Evolutionary conservation across 2,329 filamentous ascomycete genomes (phyloP).

Genomic region (Ceratocystis cubensis): DNA sequence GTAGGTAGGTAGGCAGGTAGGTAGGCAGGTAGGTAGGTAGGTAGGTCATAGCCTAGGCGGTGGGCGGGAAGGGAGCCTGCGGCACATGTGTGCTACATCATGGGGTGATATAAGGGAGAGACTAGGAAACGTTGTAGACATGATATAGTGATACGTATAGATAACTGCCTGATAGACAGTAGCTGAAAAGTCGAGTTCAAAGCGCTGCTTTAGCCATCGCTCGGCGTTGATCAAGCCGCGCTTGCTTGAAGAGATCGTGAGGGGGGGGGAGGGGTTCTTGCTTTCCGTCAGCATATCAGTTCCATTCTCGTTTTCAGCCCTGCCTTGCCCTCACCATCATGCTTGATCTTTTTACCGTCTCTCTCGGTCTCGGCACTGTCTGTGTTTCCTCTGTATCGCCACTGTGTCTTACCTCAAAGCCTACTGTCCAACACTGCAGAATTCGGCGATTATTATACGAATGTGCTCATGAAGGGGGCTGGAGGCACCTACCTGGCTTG

Average conservation of each 20-base stretch:
- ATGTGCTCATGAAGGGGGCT: background rate
- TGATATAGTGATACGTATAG: background rate
- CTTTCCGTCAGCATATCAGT: too few relatives aligned
- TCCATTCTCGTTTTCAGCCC: too few relatives aligned
- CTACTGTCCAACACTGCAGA: background rate
- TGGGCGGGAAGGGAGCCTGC: background rate
- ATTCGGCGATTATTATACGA: background rate
- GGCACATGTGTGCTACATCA: background rate
- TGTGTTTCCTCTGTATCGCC: background rate
- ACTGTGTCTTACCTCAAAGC: background rate
- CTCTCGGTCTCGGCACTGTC: background rate
- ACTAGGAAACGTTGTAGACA: background rate
- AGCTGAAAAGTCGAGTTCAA: too few relatives aligned
- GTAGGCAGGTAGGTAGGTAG: background rate
- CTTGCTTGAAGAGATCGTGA: too few relatives aligned
- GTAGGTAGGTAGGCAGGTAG: background rate
- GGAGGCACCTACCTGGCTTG: background rate
- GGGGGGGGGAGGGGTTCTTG: too few relatives aligned
- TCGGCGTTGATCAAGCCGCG: too few relatives aligned
- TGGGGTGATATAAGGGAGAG: background rate
- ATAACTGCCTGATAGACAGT: too few relatives aligned
- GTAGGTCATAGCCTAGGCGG: background rate
- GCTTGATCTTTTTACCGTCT: background rate
- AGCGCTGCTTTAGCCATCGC: too few relatives aligned
- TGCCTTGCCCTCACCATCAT: background rate